These are phyloP conservation scores for Neonectria coccinea DNA, from an alignment of 2,329 filamentous ascomycete genomes.

Conservation along the genomic window DNA sequence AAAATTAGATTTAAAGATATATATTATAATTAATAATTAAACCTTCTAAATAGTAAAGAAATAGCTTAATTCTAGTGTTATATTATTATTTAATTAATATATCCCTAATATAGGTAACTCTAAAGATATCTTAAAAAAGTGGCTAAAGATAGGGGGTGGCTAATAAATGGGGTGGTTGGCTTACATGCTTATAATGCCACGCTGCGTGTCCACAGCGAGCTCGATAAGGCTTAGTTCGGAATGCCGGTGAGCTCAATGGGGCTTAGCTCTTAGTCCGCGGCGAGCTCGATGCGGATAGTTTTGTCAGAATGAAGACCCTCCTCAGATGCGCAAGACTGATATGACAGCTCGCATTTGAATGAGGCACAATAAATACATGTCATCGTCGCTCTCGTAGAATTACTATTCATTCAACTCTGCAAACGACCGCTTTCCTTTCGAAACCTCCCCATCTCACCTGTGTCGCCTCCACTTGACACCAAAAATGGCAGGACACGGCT, in stretches of 20 bases:
- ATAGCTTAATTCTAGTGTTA: too few relatives aligned
- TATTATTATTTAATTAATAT: too few relatives aligned
- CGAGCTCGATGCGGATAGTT: not conserved
- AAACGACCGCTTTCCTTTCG: not conserved
- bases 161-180: too few relatives aligned
- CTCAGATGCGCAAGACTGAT: not conserved
- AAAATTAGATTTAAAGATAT: too few relatives aligned
- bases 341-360: not conserved
- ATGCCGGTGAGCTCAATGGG: not conserved
- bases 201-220: not conserved
- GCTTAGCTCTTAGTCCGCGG: not conserved
- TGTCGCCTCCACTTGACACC: not conserved
- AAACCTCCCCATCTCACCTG: not conserved
- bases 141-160: too few relatives aligned
- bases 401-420: not conserved
- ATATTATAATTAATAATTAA: too few relatives aligned
- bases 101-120: too few relatives aligned
- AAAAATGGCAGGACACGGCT: conserved; percentile 19
- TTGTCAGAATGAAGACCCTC: not conserved
- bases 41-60: too few relatives aligned
- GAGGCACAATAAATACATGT: not conserved
- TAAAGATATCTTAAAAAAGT: too few relatives aligned
- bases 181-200: not conserved
- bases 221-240: not conserved
- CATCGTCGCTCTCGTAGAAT: not conserved